These are phyloP conservation scores for Russula brevipes DNA, from an alignment of 768 basidiomycete genomes.

Conservation along the genomic window DNA sequence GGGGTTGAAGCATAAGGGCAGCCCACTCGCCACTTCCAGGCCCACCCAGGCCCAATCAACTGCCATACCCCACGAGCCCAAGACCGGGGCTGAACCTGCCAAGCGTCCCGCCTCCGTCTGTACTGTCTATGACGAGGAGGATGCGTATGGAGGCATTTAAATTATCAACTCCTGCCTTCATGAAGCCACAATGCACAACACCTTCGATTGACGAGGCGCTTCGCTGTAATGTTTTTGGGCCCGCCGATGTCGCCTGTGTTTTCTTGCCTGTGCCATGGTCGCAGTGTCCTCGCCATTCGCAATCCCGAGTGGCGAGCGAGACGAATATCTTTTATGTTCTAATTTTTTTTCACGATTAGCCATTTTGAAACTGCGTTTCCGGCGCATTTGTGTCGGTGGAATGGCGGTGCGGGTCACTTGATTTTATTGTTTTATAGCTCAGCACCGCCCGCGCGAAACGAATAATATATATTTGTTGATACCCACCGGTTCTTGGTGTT, in stretches of 20 bases:
- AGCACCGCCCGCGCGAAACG: background rate
- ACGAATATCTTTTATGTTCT: background rate
- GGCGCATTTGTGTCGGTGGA: conserved; percentile 3
- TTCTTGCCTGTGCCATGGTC: conserved; percentile 8
- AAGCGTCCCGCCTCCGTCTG: conserved; percentile 47
- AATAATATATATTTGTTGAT: conserved; percentile 4
- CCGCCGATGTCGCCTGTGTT: conserved; percentile 5
- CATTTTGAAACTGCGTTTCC: background rate
- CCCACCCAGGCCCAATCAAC: conserved; percentile 8
- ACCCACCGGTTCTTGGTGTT: conserved; percentile 1
- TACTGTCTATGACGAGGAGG: conserved; percentile 54
- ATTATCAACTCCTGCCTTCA: background rate
- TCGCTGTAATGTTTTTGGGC: conserved; percentile 1
- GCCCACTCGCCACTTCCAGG: conserved; percentile 20
- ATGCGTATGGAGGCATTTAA: conserved; percentile 68
- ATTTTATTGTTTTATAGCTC: conserved; percentile 1
- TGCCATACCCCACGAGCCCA: conserved; percentile 18
- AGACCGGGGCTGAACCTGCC: conserved; percentile 21
- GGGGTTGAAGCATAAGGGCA: conserved; percentile 23
- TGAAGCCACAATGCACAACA: background rate
- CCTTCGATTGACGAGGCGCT: conserved; percentile 11
- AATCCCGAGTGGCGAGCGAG: conserved; percentile 1
- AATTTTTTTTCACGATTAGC: background rate
- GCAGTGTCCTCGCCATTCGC: background rate
- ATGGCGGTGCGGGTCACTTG: conserved; percentile 2